phyloP scores from a whole-genome alignment of 2,329 filamentous ascomycete species.

The Truncatella angustata region DNA sequence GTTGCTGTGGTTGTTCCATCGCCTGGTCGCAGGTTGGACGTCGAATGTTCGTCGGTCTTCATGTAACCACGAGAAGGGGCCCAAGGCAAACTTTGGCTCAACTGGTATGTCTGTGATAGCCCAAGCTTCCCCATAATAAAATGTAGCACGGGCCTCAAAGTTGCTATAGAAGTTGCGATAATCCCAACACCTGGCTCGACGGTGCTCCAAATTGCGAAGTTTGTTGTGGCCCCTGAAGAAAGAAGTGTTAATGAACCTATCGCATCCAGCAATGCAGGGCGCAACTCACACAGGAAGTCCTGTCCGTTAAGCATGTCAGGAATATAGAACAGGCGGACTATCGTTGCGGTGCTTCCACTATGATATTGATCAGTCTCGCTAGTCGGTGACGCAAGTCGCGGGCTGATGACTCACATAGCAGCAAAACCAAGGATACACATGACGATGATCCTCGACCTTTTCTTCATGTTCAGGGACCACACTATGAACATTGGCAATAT shows the following conservation, averaged over 20 bases:
- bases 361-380: background rate
- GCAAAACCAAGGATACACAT: conserved; percentile 11
- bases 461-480: conserved; percentile 22
- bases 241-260: background rate
- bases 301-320: background rate
- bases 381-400: background rate
- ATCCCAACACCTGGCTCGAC: background rate
- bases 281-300: conserved; percentile 5
- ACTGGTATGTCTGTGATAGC: background rate
- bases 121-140: background rate
- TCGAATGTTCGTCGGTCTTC: conserved; percentile 1
- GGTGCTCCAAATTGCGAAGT: background rate
- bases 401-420: background rate
- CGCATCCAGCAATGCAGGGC: background rate
- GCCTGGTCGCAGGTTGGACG: background rate
- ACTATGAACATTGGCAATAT: conserved; percentile 29
- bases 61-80: background rate
- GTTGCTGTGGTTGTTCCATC: background rate
- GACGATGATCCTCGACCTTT: conserved; percentile 17
- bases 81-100: background rate
- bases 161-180: background rate
- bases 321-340: background rate
- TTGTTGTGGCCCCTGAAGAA: background rate
- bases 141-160: background rate
- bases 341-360: background rate